Percentiles rank a stretch among this genome's conserved stretches.
phyloP scores from a whole-genome alignment of 148 eudicot genomes.

The Arbutus unedo region DNA sequence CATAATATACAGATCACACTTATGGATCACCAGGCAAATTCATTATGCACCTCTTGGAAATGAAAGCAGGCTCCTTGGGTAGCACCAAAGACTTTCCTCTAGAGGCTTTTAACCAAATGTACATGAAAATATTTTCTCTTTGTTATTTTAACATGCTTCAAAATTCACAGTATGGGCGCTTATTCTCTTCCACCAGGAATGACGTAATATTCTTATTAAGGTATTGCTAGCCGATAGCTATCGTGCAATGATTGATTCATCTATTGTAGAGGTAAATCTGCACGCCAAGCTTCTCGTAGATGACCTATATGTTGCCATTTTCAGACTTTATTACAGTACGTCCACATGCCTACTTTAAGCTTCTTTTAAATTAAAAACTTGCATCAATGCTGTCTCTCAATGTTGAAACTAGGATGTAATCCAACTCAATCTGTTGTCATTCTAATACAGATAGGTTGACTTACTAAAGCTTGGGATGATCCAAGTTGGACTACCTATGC shows the following conservation, averaged over 20 bases:
- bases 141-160: background rate
- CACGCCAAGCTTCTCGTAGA: background rate
- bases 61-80: background rate
- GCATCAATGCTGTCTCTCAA: background rate
- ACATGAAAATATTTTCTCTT: background rate
- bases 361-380: background rate
- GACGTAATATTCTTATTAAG: background rate
- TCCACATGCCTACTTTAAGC: background rate
- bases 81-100: background rate
- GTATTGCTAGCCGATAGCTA: background rate
- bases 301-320: background rate
- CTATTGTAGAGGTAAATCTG: background rate
- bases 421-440: background rate
- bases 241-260: background rate
- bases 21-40: background rate
- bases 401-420: background rate
- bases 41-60: background rate
- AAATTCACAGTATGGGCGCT: background rate
- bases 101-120: too few relatives aligned
- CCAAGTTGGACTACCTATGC: background rate
- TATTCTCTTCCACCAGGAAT: background rate
- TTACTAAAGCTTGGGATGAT: background rate
- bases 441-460: background rate
- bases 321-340: background rate
- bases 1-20: background rate